phyloP scores from a whole-genome alignment of 2,329 filamentous ascomycete species.

The Aspergillus proliferans region DNA sequence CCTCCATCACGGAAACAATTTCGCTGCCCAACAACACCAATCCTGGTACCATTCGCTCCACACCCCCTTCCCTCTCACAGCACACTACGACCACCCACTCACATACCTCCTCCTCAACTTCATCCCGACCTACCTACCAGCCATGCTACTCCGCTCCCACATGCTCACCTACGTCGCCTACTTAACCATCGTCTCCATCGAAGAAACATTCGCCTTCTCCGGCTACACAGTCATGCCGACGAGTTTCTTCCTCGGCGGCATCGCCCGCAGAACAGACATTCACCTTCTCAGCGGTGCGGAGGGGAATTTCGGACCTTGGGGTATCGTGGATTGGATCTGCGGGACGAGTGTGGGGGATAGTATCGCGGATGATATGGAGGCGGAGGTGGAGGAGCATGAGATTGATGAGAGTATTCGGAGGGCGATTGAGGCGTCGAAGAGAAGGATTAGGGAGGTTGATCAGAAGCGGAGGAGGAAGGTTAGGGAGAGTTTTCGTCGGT shows the following conservation, averaged over 20 bases:
- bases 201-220: slow-evolving; percentile 55
- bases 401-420: slow-evolving; percentile 26
- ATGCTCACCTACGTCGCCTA: slow-evolving; percentile 55
- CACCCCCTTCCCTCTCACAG: slow-evolving; percentile 51
- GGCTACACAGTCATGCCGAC: slow-evolving; percentile 55
- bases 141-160: slow-evolving; percentile 53
- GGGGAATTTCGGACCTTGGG: slow-evolving; percentile 43
- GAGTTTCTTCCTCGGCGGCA: slow-evolving; percentile 52
- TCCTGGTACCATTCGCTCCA: slow-evolving; percentile 52
- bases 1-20: slow-evolving; percentile 55
- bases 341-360: slow-evolving; percentile 39
- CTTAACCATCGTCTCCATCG: slow-evolving; percentile 49
- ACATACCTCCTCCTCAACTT: slow-evolving; percentile 50
- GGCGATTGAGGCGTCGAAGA: slow-evolving; percentile 26
- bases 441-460: slow-evolving; percentile 19
- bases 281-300: slow-evolving; percentile 46
- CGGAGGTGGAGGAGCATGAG: slow-evolving; percentile 31
- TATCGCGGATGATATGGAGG: slow-evolving; percentile 46
- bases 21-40: slow-evolving; percentile 49
- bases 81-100: slow-evolving; percentile 56
- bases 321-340: slow-evolving; percentile 40
- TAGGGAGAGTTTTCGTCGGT: slow-evolving; percentile 3
- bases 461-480: slow-evolving; percentile 9
- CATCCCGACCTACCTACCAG: slow-evolving; percentile 52
- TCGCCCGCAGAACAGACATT: slow-evolving; percentile 51